These are phyloP conservation scores for Podaxis sp. DNA, from an alignment of 768 basidiomycete species.

Conservation along the genomic window DNA sequence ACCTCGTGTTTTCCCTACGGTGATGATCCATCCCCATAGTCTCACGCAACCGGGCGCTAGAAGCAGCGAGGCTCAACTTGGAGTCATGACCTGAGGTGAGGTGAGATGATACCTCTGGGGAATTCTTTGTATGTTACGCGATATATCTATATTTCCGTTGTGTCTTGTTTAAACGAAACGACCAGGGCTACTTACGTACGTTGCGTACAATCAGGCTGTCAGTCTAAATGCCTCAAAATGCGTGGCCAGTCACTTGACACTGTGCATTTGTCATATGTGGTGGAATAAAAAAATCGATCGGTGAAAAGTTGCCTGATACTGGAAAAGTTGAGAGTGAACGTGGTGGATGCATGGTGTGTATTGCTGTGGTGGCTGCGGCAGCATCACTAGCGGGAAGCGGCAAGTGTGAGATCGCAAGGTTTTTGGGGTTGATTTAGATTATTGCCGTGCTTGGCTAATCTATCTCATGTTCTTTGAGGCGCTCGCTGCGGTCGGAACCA, in stretches of 20 bases:
- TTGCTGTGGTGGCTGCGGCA: not conserved
- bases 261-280: not conserved
- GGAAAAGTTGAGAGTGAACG: not conserved
- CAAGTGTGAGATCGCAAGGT: not conserved
- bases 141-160: not conserved
- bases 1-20: not conserved
- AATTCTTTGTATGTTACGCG: not conserved
- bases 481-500: not conserved
- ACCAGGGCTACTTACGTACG: not conserved
- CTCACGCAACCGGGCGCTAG: not conserved
- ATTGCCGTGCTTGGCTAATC: not conserved
- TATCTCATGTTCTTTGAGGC: not conserved
- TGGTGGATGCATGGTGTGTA: not conserved
- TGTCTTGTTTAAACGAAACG: not conserved
- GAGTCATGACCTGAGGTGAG: not conserved
- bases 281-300: not conserved
- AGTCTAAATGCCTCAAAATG: not conserved
- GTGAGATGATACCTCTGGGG: not conserved
- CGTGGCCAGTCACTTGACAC: not conserved
- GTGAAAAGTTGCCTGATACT: not conserved
- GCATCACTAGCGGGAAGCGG: not conserved
- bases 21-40: not conserved
- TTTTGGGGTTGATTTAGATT: not conserved
- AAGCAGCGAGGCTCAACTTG: not conserved
- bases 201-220: not conserved